phyloP scores from a whole-genome alignment of 768 basidiomycete genomes.

The Fibroporia radiculosa region DNA sequence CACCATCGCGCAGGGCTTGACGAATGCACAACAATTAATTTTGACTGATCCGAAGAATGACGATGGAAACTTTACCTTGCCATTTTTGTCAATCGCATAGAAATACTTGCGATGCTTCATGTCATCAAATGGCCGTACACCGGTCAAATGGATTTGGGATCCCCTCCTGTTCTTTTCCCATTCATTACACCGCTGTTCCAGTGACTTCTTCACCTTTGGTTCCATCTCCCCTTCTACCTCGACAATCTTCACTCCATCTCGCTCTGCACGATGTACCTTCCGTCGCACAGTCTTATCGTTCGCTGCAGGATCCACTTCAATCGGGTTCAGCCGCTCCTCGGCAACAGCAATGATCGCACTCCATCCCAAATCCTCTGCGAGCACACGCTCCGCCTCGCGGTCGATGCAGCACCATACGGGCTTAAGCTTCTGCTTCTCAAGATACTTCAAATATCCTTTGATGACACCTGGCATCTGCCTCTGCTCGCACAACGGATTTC shows the following conservation, averaged over 20 bases:
- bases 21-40: neutral
- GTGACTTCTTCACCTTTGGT: slow-evolving; percentile 35
- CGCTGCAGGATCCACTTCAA: slow-evolving; percentile 39
- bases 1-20: slow-evolving; percentile 28
- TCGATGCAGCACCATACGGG: slow-evolving; percentile 59
- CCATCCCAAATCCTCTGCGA: slow-evolving; percentile 47
- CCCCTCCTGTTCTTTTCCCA: slow-evolving; percentile 51
- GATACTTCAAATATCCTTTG: slow-evolving; percentile 35
- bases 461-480: slow-evolving; percentile 35
- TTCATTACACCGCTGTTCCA: slow-evolving; percentile 45
- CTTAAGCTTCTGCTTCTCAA: slow-evolving; percentile 36
- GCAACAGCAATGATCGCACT: slow-evolving; percentile 53
- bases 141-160: slow-evolving; percentile 45
- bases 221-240: slow-evolving; percentile 37
- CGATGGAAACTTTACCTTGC: slow-evolving; percentile 20
- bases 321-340: slow-evolving; percentile 44
- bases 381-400: slow-evolving; percentile 39
- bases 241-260: slow-evolving; percentile 41
- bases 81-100: slow-evolving; percentile 30
- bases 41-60: neutral
- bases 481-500: slow-evolving; percentile 44
- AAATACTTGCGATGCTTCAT: slow-evolving; percentile 33
- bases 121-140: slow-evolving; percentile 32
- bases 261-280: slow-evolving; percentile 52
- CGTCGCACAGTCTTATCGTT: slow-evolving; percentile 53